phyloP scores from a whole-genome alignment of 2,329 filamentous ascomycete species.

The Aureobasidium sp. region DNA sequence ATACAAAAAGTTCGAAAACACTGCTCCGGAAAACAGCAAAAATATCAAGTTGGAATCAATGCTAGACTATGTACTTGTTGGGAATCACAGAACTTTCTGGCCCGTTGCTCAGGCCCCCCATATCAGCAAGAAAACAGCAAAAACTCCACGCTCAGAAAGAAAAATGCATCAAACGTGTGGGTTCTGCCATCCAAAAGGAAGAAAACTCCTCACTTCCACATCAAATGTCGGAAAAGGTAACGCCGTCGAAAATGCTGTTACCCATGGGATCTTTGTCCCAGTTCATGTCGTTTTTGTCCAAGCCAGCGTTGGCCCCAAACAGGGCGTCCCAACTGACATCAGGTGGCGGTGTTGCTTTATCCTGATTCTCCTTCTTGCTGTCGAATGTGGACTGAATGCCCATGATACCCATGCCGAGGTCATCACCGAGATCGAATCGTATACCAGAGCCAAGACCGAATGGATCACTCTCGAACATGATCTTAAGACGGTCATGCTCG shows the following conservation, averaged over 20 bases:
- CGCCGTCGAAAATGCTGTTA: conserved; percentile 12
- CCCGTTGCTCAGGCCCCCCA: not conserved
- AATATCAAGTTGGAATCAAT: not conserved
- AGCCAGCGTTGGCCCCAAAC: conserved; percentile 1
- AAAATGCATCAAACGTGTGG: not conserved
- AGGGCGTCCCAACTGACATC: conserved; percentile 1
- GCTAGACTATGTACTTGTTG: not conserved
- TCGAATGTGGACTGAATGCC: conserved; percentile 1
- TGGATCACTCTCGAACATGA: conserved; percentile 29
- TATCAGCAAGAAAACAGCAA: not conserved
- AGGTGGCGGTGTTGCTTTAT: not conserved
- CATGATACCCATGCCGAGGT: conserved; percentile 8
- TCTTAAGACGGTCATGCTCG: conserved; percentile 33
- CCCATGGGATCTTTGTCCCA: conserved; percentile 12
- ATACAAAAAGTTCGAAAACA: not conserved
- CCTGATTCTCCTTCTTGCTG: conserved; percentile 5
- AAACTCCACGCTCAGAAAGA: not conserved
- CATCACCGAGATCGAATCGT: not conserved
- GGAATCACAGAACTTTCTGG: not conserved
- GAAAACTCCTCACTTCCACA: not conserved
- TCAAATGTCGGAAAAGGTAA: conserved; percentile 6
- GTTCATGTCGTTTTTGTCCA: conserved; percentile 9
- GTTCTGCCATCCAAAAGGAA: not conserved
- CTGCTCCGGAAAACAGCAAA: not conserved
- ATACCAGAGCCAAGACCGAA: conserved; percentile 18